A percentile compares a stretch with the other conserved stretches of the same genome.
Evolutionary conservation across 352 stramenopile species (phyloP).

Genomic region (Globisporangium spinosum): DNA sequence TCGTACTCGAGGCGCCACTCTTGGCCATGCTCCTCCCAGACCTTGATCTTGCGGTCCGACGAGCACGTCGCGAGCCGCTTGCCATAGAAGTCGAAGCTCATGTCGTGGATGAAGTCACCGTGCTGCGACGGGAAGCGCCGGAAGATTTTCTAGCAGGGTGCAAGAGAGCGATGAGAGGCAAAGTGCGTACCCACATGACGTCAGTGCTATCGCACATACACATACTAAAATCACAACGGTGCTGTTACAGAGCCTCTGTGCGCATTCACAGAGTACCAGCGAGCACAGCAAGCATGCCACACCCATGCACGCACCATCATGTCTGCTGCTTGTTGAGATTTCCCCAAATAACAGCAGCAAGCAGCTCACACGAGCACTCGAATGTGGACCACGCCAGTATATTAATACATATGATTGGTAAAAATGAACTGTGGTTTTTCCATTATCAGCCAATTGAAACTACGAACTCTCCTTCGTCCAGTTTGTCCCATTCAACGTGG

Average conservation of each 20-base stretch:
- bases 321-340: neutral
- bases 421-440: neutral
- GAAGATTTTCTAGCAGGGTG: conserved; percentile 59
- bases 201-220: neutral
- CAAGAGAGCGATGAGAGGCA: neutral
- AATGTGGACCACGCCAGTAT: neutral
- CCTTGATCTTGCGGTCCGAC: conserved; percentile 91
- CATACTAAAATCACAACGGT: neutral
- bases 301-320: conserved; percentile 6
- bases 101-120: conserved; percentile 90
- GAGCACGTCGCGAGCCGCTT: conserved; percentile 89
- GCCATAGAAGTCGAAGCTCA: conserved; percentile 93
- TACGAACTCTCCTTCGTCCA: no score
- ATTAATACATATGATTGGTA: neutral
- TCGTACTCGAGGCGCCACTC: conserved; percentile 89
- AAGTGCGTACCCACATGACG: neutral
- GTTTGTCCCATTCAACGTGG: neutral
- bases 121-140: conserved; percentile 84
- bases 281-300: neutral
- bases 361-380: neutral
- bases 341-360: neutral
- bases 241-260: neutral
- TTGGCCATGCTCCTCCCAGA: conserved; percentile 80
- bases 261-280: neutral
- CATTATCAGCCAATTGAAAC: neutral